Evolutionary conservation across 768 basidiomycete species (phyloP).

Genomic region (Boletus sp.): DNA sequence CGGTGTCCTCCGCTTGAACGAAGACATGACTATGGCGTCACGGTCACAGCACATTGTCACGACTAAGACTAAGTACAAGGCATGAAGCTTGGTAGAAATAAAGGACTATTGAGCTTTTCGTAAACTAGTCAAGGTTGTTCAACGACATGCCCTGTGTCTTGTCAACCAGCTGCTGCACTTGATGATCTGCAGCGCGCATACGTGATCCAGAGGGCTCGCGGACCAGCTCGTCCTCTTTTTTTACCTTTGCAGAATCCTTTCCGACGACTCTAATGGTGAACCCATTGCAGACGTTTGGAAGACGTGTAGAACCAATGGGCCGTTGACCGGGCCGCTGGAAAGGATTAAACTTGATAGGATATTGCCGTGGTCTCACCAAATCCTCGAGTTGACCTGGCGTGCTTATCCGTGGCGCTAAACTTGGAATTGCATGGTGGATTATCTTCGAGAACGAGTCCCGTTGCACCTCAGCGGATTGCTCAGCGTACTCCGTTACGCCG

Average conservation of each 20-base stretch:
- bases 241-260: conserved; percentile 7
- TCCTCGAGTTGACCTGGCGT: conserved; percentile 21
- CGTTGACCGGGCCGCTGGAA: conserved; percentile 36
- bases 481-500: conserved; percentile 38
- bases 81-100: background rate
- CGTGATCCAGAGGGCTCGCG: background rate
- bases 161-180: conserved; percentile 13
- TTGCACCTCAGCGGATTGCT: conserved; percentile 35
- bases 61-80: too few species aligned
- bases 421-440: conserved; percentile 25
- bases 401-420: conserved; percentile 23
- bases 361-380: conserved; percentile 26
- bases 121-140: conserved; percentile 29
- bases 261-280: conserved; percentile 31
- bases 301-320: conserved; percentile 21
- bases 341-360: conserved; percentile 32
- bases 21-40: conserved; percentile 51
- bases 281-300: conserved; percentile 33
- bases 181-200: background rate
- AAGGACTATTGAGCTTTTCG: background rate
- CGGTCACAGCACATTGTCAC: conserved; percentile 14
- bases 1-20: conserved; percentile 70
- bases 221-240: background rate
- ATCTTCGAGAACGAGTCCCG: conserved; percentile 31
- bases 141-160: conserved; percentile 20